phyloP scores from a whole-genome alignment of 73 alveolate species.

The Paraurostyla sp. region DNA sequence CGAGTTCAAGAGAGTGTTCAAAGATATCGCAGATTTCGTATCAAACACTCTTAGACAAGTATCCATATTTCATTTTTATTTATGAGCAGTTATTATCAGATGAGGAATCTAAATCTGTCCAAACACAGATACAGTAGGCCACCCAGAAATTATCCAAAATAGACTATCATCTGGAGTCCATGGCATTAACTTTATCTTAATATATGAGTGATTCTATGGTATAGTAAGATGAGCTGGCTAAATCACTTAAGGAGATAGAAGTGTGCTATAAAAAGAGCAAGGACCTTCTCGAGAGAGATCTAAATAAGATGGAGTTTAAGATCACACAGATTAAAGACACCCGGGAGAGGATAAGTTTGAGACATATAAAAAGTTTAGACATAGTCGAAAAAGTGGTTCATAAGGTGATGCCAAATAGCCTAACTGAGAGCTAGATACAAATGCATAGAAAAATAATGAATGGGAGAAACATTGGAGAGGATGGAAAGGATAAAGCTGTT shows the following conservation, averaged over 20 bases:
- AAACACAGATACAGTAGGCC: not conserved
- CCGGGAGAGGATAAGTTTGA: slow-evolving; percentile 33
- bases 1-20: slow-evolving; percentile 18
- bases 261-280: slow-evolving; percentile 11
- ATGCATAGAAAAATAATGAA: not conserved
- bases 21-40: not conserved
- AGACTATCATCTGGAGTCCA: not conserved
- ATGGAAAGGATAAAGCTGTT: not conserved
- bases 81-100: not conserved
- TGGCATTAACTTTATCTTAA: not conserved
- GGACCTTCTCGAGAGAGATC: slow-evolving; percentile 13
- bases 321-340: slow-evolving; percentile 16
- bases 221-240: slow-evolving; percentile 43
- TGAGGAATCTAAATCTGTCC: not conserved
- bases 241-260: slow-evolving; percentile 36
- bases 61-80: not conserved
- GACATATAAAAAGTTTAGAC: slow-evolving; percentile 34
- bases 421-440: slow-evolving; percentile 20
- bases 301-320: slow-evolving; percentile 43
- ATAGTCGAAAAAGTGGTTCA: slow-evolving; percentile 15
- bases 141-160: not conserved
- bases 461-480: not conserved
- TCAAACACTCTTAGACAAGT: not conserved
- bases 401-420: slow-evolving; percentile 39
- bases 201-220: not conserved